Evolutionary conservation across 495 filamentous ascomycete genomes (phyloP).

Genomic region (Trichocladium uniseriatum): DNA sequence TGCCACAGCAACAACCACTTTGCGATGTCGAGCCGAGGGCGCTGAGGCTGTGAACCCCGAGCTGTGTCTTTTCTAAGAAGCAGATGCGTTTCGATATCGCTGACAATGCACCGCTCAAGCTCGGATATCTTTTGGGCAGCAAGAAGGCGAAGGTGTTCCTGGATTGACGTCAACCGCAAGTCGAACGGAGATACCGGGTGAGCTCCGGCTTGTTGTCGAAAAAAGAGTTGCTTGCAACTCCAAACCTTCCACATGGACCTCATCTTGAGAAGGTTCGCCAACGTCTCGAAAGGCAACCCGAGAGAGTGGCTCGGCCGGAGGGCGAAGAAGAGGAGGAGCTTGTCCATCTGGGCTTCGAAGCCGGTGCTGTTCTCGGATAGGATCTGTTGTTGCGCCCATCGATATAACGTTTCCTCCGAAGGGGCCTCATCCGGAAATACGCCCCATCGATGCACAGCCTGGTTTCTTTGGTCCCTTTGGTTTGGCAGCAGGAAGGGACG

Average conservation of each 20-base stretch:
- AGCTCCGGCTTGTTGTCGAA: neutral
- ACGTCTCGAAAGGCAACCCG: neutral
- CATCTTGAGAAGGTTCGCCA: conserved; percentile 16
- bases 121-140: conserved; percentile 17
- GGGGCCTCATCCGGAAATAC: neutral
- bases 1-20: conserved; percentile 23
- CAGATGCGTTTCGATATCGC: conserved; percentile 8
- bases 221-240: conserved; percentile 15
- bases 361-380: neutral
- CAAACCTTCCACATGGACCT: conserved; percentile 20
- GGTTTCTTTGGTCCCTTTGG: neutral
- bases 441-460: neutral
- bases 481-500: neutral
- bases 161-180: conserved; percentile 2
- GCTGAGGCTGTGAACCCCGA: neutral
- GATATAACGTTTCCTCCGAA: neutral
- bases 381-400: conserved; percentile 12
- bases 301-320: neutral
- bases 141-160: conserved; percentile 10
- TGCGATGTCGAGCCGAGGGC: conserved; percentile 1
- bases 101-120: conserved; percentile 13
- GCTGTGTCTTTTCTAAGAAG: neutral
- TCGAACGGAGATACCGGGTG: neutral
- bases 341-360: conserved; percentile 16
- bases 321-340: conserved; percentile 12